These are phyloP conservation scores for Neophaeococcomyces mojaviensis DNA, from an alignment of 2,329 filamentous ascomycete genomes.

Conservation along the genomic window DNA sequence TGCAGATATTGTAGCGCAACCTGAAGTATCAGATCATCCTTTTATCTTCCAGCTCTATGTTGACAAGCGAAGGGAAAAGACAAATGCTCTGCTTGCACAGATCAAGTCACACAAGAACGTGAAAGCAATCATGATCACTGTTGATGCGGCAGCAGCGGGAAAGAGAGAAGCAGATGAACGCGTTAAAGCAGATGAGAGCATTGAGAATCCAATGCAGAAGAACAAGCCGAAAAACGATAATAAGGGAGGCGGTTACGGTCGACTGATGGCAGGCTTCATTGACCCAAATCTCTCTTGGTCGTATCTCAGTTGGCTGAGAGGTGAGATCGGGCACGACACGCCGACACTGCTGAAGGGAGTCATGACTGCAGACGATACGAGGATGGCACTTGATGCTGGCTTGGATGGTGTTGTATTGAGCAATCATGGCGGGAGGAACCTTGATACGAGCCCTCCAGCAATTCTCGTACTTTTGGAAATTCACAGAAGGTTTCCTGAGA, in stretches of 20 bases:
- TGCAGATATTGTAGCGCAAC: constrained; percentile 41
- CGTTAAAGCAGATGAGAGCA: constrained; percentile 39
- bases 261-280: constrained; percentile 47
- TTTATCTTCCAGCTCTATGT: constrained; percentile 53
- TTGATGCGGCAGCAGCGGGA: constrained; percentile 33
- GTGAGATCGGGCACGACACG: constrained; percentile 34
- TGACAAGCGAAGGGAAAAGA: constrained; percentile 44
- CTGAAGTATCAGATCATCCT: constrained; percentile 32
- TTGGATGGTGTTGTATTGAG: constrained; percentile 50
- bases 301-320: constrained; percentile 48
- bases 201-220: constrained; percentile 28
- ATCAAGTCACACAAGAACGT: constrained; percentile 24
- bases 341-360: constrained; percentile 53
- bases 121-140: constrained; percentile 23
- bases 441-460: constrained; percentile 45
- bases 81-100: constrained; percentile 38
- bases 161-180: constrained; percentile 54
- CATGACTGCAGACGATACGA: constrained; percentile 50
- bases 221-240: constrained; percentile 40
- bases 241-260: constrained; percentile 48
- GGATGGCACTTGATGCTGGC: constrained; percentile 43
- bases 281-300: constrained; percentile 48
- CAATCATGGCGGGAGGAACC: constrained; percentile 54
- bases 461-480: constrained; percentile 48
- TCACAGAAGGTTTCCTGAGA: constrained; percentile 43